phyloP scores from a whole-genome alignment of 441 rosid species.

The Mallotus japonicus region DNA sequence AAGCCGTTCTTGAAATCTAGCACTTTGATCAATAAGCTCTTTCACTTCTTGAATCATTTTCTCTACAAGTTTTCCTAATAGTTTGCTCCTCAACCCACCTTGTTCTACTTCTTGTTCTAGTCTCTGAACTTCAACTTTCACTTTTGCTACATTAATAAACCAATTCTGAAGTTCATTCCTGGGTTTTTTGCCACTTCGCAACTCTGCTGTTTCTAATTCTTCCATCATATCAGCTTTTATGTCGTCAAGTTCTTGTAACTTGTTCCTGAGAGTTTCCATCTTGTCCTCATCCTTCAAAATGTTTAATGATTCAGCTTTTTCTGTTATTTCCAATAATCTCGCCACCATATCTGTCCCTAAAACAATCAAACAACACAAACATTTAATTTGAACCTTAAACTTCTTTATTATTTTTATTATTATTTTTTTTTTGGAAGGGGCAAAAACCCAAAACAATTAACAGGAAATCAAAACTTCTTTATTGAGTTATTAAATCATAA shows the following conservation, averaged over 20 bases:
- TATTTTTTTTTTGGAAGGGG: too few relatives aligned
- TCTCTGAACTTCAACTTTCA: not conserved
- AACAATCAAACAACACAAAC: too few relatives aligned
- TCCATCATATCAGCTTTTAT: not conserved
- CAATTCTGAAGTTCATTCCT: constrained; percentile 3
- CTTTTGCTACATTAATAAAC: not conserved
- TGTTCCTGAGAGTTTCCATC: not conserved
- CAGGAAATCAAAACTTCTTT: too few relatives aligned
- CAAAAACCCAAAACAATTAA: too few relatives aligned
- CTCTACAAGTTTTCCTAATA: not conserved
- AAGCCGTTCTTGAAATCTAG: not conserved
- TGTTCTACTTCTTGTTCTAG: not conserved
- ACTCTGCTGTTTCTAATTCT: not conserved
- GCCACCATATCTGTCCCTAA: too few relatives aligned
- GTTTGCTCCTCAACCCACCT: not conserved
- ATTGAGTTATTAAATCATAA: too few relatives aligned
- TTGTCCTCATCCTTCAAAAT: not conserved
- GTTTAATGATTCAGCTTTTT: too few relatives aligned
- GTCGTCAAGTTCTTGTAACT: not conserved
- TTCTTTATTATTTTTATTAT: too few relatives aligned
- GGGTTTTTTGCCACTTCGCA: not conserved
- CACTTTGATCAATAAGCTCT: not conserved
- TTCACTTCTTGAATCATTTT: not conserved
- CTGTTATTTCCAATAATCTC: too few relatives aligned
- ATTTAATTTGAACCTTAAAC: too few relatives aligned